These are phyloP conservation scores for Gracilaria vermiculophylla DNA, from an alignment of 23 red algal genomes.

Conservation along the genomic window DNA sequence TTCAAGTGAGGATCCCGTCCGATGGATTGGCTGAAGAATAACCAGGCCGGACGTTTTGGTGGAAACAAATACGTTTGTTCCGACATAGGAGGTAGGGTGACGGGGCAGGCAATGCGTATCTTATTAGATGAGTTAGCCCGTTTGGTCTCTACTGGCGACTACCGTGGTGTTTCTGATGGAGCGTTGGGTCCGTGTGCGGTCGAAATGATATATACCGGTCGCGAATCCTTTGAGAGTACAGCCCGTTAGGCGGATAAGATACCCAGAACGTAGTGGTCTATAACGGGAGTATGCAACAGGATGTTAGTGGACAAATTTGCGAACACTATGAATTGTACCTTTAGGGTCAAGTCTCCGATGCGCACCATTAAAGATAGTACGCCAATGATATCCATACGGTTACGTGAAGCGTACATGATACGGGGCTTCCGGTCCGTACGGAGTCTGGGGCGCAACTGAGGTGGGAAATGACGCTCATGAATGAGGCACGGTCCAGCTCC, in stretches of 20 bases:
- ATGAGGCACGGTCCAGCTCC: not conserved
- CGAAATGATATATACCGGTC: not conserved
- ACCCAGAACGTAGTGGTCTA: not conserved
- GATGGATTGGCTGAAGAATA: not conserved
- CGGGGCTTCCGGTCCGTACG: not conserved
- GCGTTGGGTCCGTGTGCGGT: not conserved
- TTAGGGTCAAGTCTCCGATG: not conserved
- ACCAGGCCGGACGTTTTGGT: not conserved
- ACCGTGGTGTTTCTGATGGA: too few relatives aligned
- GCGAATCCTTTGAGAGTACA: not conserved
- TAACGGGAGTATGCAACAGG: not conserved
- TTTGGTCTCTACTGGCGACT: too few relatives aligned
- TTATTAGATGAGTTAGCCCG: conserved; percentile 1
- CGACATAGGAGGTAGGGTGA: conserved; percentile 19
- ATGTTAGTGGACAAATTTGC: not conserved
- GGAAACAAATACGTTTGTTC: not conserved
- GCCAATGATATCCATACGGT: not conserved
- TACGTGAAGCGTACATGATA: not conserved
- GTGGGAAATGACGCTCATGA: not conserved
- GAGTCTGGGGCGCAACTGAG: not conserved
- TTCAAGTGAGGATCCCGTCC: not conserved
- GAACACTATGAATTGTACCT: not conserved
- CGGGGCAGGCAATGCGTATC: not conserved
- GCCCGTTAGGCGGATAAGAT: not conserved
- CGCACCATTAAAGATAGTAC: not conserved